phyloP scores from a whole-genome alignment of 2,329 filamentous ascomycete genomes.

The Decorospora gaudefroyi region DNA sequence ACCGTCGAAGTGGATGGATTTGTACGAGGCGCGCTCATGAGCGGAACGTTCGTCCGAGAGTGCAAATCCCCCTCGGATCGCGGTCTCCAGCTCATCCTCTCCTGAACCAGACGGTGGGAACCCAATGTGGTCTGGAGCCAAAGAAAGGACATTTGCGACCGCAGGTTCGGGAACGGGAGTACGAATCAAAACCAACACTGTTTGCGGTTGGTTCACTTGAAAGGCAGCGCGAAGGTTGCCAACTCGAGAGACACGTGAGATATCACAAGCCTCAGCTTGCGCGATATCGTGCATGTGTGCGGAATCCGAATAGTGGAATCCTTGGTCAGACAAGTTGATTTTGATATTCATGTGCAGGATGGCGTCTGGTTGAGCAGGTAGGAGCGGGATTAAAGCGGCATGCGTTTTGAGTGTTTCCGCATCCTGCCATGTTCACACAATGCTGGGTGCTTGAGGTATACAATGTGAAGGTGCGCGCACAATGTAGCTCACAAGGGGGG shows the following conservation, averaged over 20 bases:
- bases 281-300: not conserved
- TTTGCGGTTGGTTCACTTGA: too few species aligned
- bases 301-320: not conserved
- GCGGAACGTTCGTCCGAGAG: too few species aligned
- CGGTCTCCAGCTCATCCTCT: too few species aligned
- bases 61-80: too few species aligned
- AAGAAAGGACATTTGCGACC: not conserved
- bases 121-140: too few species aligned
- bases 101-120: too few species aligned
- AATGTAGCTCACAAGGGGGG: too few species aligned
- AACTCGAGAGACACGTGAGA: not conserved
- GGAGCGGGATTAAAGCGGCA: not conserved
- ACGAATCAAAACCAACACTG: too few species aligned
- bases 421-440: too few species aligned
- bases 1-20: too few species aligned
- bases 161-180: not conserved
- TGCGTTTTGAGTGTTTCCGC: too few species aligned
- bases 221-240: slow-evolving; percentile 1
- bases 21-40: too few species aligned
- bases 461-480: not conserved
- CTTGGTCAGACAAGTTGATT: not conserved
- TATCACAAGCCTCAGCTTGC: not conserved
- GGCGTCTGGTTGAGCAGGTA: not conserved
- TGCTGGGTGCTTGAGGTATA: not conserved
- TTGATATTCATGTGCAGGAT: not conserved